Evolutionary conservation across 2,329 filamentous ascomycete species (phyloP), one percentile per base, ranked within the genome.

Genomic region (Dactylellina haptotyla): DNA sequence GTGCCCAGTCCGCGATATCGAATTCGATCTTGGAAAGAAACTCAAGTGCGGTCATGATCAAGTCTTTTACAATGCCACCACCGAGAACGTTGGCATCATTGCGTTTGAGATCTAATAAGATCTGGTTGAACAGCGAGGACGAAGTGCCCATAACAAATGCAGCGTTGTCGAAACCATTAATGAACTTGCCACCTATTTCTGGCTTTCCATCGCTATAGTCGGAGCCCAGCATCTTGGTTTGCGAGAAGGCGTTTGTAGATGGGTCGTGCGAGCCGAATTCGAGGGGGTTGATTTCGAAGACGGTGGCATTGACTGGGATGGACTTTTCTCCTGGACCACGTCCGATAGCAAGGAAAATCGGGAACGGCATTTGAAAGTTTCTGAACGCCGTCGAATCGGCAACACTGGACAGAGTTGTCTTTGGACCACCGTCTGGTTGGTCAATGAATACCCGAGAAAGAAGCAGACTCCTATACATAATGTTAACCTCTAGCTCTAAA

Each of bases 101-200:
- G 34, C 79, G 80, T 75, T 91, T 85, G 63, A 94, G 83, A 9
- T 87, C 81, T 2, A 93, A 83, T 16, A 96, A 81, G 77, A 91
- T 86, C 77, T 88, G 84, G 82, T 96, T 97, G 85, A 97, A 97
- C 1, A 97, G 84, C 0, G 90, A 90, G 0, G 89, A 92, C 20
- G 89, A 92, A 0, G 93, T 96, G 56, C 93, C 93, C 87, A 96
- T 92, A 25, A 96, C 83, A 79, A 87, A 97, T 4, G 91, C 91
- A 23, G 86, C 86, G 77, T 93, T 93, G 81, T 97, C 93, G 75
- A 93, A 93, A 0, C 93, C 93, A 5, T 85, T 84, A 14, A 96
- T 85, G 78, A 93, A 97, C 26, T 75, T 74, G 26, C 82, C 79
- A 45, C 86, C 85, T 63, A 84, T 80, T 9, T 82, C 79, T 0